Evolutionary conservation across 2,329 filamentous ascomycete genomes (phyloP), one percentile per base, ranked within the genome.

Genomic region (Clarireedia paspali): DNA sequence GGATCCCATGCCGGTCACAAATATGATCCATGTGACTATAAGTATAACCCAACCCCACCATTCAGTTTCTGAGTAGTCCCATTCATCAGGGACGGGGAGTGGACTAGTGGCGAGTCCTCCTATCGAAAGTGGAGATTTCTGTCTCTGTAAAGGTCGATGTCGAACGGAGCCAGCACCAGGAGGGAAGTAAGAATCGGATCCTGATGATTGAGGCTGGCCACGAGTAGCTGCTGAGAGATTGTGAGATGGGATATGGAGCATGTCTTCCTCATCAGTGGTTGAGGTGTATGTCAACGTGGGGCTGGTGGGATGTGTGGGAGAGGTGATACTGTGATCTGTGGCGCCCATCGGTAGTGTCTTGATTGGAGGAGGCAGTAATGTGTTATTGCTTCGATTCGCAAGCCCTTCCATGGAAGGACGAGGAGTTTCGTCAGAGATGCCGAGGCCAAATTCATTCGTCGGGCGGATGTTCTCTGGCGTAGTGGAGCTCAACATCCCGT

Each of bases 1-100:
- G 50, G 89, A 95, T 53, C 94, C 94, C 88, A 99, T 97, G 34
- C 94, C 94, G 0, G 94, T 83, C 20, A 97, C 91, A 70, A 99
- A 97, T 26, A 96, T 91, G 46, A 95, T 75, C 94, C 95, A 99
- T 0, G 95, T 99, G 47, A 89, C 86, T 42, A 88, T 75, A 34
- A 99, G 76, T 48, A 99, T 87, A 6, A 96, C 86, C 90, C 92
- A 99, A 0, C 94, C 94, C 92, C 94, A 99, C 85, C 89, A 95
- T 66, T 94, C 91, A 0, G 94, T 99, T 74, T 96, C 91, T 44
- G 86, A 83, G 68, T 97, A 96, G 72, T 96, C 89, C 85, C 90
- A 94, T 58, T 86, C 70, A 57, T 76, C 85, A 64, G 72, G 69
- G 14, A 71, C 58, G 40, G 63, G 67, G 6, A 79, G 65, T 15